Base-by-base conservation (phyloP, 805 yeast genomes). In the Metschnikowia drakensbergensis region DNA sequence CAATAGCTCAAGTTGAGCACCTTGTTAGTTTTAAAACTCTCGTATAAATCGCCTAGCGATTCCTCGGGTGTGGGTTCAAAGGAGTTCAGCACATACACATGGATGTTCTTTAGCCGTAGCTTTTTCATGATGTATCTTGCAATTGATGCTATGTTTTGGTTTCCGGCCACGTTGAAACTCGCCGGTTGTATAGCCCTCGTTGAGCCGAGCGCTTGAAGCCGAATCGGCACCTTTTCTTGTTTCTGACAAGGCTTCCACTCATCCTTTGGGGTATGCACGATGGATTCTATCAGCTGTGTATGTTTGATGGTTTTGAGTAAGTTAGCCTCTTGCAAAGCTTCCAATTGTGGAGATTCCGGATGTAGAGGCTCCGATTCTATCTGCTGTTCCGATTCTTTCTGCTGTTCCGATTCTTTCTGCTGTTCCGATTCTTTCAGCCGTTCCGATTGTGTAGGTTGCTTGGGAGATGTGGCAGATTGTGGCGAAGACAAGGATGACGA, bases 121-220 rank as follows among this genome's bases (percentile, higher is more conserved):
- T 49, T 49, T n/a, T 46, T 40, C 54, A 49, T 67, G 29, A 81
- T 57, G 54, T 78, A 82, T 50, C 63, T 71, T 28, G 66, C 62
- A 33, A 80, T 60, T 1, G 81, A 76, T 3, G 75, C 66, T 42
- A 79, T 72, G 4, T 72, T 73, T 49, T 77, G 82, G 29, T 67
- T 65, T 23, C 71, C 60, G 10, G 80, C 72, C 2, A 80, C 78
- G 49, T 72, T 75, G 58, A 77, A 81, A 1, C 77, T 68, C 2
- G 70, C 65, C 0, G 86, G 86, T 1, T 59, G 65, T 3, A 83
- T 65, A 3, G 68, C 66, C 1, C 77, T 76, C 0, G 81, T 71
- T 0, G 85, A 75, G 0, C 88, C 88, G 31, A 83, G 78, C 1
- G 88, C 76, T 51, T 76, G 79, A 57, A 84, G 79, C 32, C 87